Evolutionary conservation across 1,284 basidiomycete genomes (phyloP).

Genomic region (Cutaneotrichosporon arboriforme): DNA sequence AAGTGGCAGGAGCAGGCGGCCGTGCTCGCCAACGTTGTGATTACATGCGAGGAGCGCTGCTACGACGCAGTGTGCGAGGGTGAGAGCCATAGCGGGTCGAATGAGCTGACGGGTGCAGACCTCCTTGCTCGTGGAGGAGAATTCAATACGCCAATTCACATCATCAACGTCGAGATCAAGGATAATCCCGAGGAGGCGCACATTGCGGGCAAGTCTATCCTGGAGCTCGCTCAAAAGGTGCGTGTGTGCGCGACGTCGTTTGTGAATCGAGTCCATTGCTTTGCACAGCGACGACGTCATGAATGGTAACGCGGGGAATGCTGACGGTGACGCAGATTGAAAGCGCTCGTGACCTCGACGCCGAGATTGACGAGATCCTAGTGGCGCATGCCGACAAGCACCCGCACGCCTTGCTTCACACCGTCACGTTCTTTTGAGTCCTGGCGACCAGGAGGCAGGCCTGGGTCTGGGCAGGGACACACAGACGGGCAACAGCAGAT

Average conservation of each 20-base stretch:
- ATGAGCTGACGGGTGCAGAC: constrained; percentile 55
- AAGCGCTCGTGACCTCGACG: constrained; percentile 74
- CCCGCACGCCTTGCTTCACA: constrained; percentile 87
- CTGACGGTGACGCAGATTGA: constrained; percentile 64
- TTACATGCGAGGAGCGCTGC: constrained; percentile 98
- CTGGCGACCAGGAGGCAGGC: no score
- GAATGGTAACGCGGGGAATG: background rate
- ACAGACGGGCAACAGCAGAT: no score
- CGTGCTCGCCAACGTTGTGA: constrained; percentile 85
- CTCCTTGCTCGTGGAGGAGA: constrained; percentile 83
- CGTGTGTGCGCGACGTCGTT: constrained; percentile 36
- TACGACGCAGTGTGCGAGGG: constrained; percentile 98
- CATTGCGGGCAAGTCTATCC: constrained; percentile 89
- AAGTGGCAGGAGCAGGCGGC: constrained; percentile 85
- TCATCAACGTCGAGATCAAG: constrained; percentile 98
- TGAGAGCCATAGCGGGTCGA: constrained; percentile 46
- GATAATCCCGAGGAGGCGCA: constrained; percentile 98
- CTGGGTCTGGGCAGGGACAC: no score
- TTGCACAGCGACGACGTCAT: no score
- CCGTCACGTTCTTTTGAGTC: constrained; percentile 73
- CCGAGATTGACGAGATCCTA: constrained; percentile 82
- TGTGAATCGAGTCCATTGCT: no score
- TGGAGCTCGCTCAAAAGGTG: constrained; percentile 86
- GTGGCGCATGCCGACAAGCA: constrained; percentile 78
- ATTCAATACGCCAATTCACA: constrained; percentile 85